Evolutionary conservation across 768 basidiomycete species (phyloP).

Genomic region (Panaeolus papilionaceus): DNA sequence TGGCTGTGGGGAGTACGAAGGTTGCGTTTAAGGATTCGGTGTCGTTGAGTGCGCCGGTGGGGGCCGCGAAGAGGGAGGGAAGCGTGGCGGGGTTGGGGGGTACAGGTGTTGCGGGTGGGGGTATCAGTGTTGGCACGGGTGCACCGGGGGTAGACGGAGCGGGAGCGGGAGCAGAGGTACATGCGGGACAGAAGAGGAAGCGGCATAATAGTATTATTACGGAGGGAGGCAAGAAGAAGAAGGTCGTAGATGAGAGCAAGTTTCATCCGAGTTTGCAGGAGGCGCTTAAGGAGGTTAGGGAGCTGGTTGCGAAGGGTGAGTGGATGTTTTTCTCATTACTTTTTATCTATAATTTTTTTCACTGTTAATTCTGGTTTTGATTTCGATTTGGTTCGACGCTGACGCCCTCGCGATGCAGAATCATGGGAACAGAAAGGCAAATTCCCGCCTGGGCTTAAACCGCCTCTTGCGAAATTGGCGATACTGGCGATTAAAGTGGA

Average conservation of each 20-base stretch:
- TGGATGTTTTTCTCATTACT: constrained; percentile 8
- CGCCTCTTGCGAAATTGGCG: constrained; percentile 72
- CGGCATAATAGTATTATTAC: constrained; percentile 52
- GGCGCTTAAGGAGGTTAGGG: constrained; percentile 64
- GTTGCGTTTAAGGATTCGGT: constrained; percentile 10
- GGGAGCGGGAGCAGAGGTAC: background rate
- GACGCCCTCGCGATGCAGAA: constrained; percentile 48
- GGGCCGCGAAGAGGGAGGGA: background rate
- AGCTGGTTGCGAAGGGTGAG: constrained; percentile 65
- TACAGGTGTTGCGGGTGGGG: background rate
- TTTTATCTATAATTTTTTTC: constrained; percentile 4
- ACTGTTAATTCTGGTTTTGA: background rate
- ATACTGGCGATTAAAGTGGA: constrained; percentile 81
- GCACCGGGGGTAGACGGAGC: background rate
- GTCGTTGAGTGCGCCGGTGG: background rate
- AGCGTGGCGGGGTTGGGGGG: background rate
- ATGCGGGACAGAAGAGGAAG: constrained; percentile 56
- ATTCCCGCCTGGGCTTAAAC: constrained; percentile 86
- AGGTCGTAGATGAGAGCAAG: constrained; percentile 69
- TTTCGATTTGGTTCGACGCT: too few relatives aligned
- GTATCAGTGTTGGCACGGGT: background rate
- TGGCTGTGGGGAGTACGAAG: constrained; percentile 2
- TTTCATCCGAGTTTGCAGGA: constrained; percentile 77
- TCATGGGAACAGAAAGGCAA: constrained; percentile 84
- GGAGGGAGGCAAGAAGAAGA: constrained; percentile 74